phyloP scores from a whole-genome alignment of 257 asterid genomes.

The Solanum boliviense region DNA sequence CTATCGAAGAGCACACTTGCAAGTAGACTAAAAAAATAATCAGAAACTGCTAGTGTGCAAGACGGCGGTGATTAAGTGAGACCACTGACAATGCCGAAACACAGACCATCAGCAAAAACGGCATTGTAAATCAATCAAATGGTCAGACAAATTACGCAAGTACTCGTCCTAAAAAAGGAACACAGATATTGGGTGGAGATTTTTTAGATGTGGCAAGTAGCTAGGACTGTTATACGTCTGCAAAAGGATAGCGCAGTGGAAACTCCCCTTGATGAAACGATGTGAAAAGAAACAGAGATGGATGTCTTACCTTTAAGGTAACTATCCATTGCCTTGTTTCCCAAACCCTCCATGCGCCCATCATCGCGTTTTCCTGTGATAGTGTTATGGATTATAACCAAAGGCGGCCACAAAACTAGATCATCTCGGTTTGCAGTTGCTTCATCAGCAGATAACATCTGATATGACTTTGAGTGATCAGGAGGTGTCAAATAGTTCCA shows the following conservation, averaged over 20 bases:
- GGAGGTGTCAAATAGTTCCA: conserved; percentile 84
- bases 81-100: not conserved
- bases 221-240: not conserved
- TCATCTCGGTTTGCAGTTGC: conserved; percentile 71
- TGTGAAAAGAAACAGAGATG: conserved; percentile 20
- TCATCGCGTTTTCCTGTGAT: conserved; percentile 77
- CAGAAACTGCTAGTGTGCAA: not conserved
- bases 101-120: not conserved
- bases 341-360: conserved; percentile 93
- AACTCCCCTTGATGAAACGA: conserved; percentile 14
- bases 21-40: not conserved
- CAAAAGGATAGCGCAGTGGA: not conserved
- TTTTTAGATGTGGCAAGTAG: not conserved
- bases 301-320: conserved; percentile 71
- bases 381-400: conserved; percentile 81
- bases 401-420: conserved; percentile 94
- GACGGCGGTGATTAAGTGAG: not conserved
- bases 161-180: not conserved
- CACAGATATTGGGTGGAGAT: not conserved
- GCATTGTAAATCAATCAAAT: not conserved
- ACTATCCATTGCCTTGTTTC: conserved; percentile 93
- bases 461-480: conserved; percentile 79
- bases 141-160: not conserved
- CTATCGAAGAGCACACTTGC: not conserved
- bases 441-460: conserved; percentile 54